Conservation (phyloP, 805 yeast genomes). For the Wickerhamomyces alni region DNA sequence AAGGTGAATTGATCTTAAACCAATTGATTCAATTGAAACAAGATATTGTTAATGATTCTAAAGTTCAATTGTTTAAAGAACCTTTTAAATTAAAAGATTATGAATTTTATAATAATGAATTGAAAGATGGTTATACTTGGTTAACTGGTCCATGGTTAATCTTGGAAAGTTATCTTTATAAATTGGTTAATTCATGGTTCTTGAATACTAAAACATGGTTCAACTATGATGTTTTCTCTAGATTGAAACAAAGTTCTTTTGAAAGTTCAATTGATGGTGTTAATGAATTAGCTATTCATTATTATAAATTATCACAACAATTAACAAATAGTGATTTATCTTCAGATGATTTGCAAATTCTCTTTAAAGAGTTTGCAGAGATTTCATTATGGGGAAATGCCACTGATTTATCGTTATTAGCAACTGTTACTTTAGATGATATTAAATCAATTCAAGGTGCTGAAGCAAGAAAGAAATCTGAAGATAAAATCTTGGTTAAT, state of each 20-base stretch:
- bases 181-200: slow-evolving; percentile 47
- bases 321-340: slow-evolving; percentile 23
- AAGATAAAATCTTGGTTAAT: slow-evolving; percentile 69
- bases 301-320: slow-evolving; percentile 34
- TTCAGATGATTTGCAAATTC: slow-evolving; percentile 39
- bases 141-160: slow-evolving; percentile 84
- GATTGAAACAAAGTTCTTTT: slow-evolving; percentile 70
- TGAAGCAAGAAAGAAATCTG: slow-evolving; percentile 76
- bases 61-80: slow-evolving; percentile 39
- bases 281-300: slow-evolving; percentile 69
- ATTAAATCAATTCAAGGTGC: slow-evolving; percentile 89
- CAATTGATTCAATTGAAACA: slow-evolving; percentile 38
- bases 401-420: slow-evolving; percentile 84
- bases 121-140: slow-evolving; percentile 53
- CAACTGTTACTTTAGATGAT: slow-evolving; percentile 85
- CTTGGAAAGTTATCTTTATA: slow-evolving; percentile 80
- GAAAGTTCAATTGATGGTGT: slow-evolving; percentile 71
- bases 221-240: slow-evolving; percentile 67
- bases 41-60: slow-evolving; percentile 37
- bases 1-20: slow-evolving; percentile 41
- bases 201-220: slow-evolving; percentile 32
- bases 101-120: slow-evolving; percentile 52
- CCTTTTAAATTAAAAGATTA: slow-evolving; percentile 36
- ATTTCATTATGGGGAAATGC: slow-evolving; percentile 98
- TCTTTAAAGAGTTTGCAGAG: slow-evolving; percentile 81